Evolutionary conservation across 108 stramenopile genomes (phyloP), one percentile per base, ranked within the genome.

Genomic region (Heterococcus sp.): DNA sequence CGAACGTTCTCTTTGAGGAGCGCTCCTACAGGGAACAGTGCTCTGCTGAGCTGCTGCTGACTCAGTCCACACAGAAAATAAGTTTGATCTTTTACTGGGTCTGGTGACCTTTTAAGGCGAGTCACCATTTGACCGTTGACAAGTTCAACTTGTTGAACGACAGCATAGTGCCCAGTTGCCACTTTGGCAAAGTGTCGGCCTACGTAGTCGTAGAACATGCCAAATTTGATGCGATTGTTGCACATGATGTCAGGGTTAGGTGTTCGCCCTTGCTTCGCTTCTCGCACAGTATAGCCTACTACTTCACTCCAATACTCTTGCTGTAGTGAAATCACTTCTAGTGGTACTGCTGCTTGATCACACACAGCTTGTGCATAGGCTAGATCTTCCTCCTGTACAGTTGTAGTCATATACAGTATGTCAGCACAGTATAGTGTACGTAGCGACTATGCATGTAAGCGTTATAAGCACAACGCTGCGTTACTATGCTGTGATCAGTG

Each of bases 211-310:
- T 93, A 88, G 73, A 97, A 97, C 82, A 93, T 94, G 11, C 95
- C 95, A 87, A 97, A 97, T 78, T 98, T 98, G 74, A 98, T 89
- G 37, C 93, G 86, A 30, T 92, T 91, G 89, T 98, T 98, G 85
- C 97, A 98, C 91, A 95, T 88, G 28, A 98, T 93, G 80, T 98
- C 97, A 26, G 97, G 97, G 90, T 98, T 98, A 69, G 97, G 97
- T 29, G 97, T 98, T 32, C 96, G 85, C 26, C 95, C 95, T 66
- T 72, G 69, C 38, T 84, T 66, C 30, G 94, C 95, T 79, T 98
- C 94, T 26, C 88, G 78, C 11, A 97, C 83, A 5, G 95, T 94
- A 79, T 96, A 94, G 39, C 89, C 78, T 36, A 98, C 91, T 35
- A 98, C 95, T 40, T 84, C 70, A 11, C 94, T 88, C 75, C 92